phyloP scores from a whole-genome alignment of 1,139 yeast genomes.

The Kluyveromyces marxianus region DNA sequence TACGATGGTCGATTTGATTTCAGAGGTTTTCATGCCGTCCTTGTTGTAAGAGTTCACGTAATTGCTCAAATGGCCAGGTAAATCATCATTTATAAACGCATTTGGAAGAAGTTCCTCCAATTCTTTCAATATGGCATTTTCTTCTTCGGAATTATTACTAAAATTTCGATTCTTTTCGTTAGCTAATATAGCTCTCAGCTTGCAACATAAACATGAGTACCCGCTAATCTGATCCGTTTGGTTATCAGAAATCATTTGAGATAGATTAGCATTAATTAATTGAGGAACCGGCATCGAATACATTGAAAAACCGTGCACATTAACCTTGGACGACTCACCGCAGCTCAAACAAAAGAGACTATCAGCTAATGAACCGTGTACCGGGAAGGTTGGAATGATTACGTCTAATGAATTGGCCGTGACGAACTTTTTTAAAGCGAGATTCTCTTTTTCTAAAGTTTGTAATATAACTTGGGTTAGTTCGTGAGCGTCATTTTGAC shows the following conservation, averaged over 20 bases:
- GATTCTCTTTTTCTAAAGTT: conserved; percentile 63
- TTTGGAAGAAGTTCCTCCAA: conserved; percentile 33
- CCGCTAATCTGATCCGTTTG: conserved; percentile 70
- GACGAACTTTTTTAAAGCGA: conserved; percentile 36
- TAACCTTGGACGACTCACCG: conserved; percentile 52
- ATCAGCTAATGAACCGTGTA: conserved; percentile 58
- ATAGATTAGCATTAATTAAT: conserved; percentile 39
- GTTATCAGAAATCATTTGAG: conserved; percentile 48
- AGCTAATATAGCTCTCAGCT: conserved; percentile 42
- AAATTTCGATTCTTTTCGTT: conserved; percentile 16
- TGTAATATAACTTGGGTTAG: conserved; percentile 73
- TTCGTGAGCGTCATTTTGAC: conserved; percentile 95
- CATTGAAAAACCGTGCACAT: conserved; percentile 58
- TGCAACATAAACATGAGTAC: conserved; percentile 70
- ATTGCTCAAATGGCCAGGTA: conserved; percentile 37
- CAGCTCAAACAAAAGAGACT: conserved; percentile 67
- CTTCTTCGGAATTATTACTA: conserved; percentile 12
- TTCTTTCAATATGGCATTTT: conserved; percentile 19
- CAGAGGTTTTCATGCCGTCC: conserved; percentile 39
- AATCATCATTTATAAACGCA: conserved; percentile 55
- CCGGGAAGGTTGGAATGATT: conserved; percentile 59
- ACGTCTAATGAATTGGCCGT: conserved; percentile 20
- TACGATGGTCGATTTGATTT: conserved; percentile 55
- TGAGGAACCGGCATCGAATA: conserved; percentile 73
- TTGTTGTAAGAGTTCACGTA: conserved; percentile 42